These are phyloP conservation scores for Phytophthora aleatoria DNA, from an alignment of 352 stramenopile species.

Conservation along the genomic window DNA sequence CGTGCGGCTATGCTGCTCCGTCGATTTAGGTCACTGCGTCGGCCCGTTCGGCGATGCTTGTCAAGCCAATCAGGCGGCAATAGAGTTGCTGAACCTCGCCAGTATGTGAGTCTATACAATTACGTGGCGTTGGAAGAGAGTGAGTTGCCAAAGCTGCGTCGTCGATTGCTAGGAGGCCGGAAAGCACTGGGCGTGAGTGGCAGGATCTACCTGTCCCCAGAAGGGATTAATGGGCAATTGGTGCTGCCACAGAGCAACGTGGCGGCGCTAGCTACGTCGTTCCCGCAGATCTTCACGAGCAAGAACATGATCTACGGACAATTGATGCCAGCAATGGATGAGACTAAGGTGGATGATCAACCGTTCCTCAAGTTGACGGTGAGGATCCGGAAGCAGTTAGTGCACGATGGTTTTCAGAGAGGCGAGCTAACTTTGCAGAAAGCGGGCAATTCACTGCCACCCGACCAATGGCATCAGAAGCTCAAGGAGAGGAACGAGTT, in stretches of 20 bases:
- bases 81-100: slow-evolving; percentile 21
- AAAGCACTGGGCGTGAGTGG: slow-evolving; percentile 52
- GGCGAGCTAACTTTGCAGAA: slow-evolving; percentile 1
- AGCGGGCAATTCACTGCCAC: slow-evolving; percentile 1
- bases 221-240: slow-evolving; percentile 96
- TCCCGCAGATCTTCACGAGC: slow-evolving; percentile 4
- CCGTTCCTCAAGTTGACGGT: slow-evolving; percentile 88
- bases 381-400: slow-evolving; percentile 87
- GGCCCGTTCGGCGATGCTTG: slow-evolving; percentile 7
- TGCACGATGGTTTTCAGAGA: slow-evolving; percentile 80
- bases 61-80: slow-evolving; percentile 6
- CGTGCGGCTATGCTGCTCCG: slow-evolving; percentile 22
- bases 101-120: slow-evolving; percentile 71
- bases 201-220: slow-evolving; percentile 92
- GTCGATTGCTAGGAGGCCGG: slow-evolving; percentile 38
- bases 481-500: slow-evolving; percentile 37
- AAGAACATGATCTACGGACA: slow-evolving; percentile 36
- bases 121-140: slow-evolving; percentile 47
- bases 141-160: slow-evolving; percentile 40
- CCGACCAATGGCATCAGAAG: slow-evolving; percentile 45
- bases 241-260: slow-evolving; percentile 71
- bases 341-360: slow-evolving; percentile 2
- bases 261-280: slow-evolving; percentile 9
- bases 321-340: slow-evolving; percentile 8
- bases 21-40: slow-evolving; percentile 7